Conservation (phyloP, 2,329 filamentous ascomycete genomes). For the Neophaeococcomyces aloes region DNA sequence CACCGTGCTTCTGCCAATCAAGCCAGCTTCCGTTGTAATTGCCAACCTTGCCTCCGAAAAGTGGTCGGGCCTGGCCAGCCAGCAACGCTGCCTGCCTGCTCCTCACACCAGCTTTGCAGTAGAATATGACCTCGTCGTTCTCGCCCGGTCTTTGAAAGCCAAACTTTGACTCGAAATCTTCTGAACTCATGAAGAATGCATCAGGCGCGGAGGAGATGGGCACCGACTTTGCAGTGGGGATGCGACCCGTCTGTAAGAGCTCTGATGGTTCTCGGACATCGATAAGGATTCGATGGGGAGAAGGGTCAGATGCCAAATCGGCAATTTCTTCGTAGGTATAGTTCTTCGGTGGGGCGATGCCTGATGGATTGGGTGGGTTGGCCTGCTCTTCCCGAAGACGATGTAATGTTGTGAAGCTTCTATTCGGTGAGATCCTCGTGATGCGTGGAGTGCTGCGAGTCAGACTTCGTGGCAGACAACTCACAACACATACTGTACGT, state of each 20-base stretch:
- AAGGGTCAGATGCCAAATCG: constrained; percentile 10
- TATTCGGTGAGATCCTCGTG: too few species aligned
- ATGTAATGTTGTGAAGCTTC: not conserved
- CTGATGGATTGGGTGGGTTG: constrained; percentile 5
- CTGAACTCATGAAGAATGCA: constrained; percentile 61
- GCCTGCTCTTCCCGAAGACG: not conserved
- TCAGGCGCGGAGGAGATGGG: constrained; percentile 69
- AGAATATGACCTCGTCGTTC: constrained; percentile 61
- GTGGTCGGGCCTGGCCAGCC: constrained; percentile 55
- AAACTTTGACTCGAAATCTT: constrained; percentile 75
- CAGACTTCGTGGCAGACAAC: too few species aligned
- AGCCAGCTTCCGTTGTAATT: constrained; percentile 46
- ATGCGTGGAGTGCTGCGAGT: too few species aligned
- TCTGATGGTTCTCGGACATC: constrained; percentile 41
- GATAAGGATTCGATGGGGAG: constrained; percentile 21
- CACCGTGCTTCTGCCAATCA: constrained; percentile 70
- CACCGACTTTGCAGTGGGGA: constrained; percentile 73
- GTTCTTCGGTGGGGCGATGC: constrained; percentile 10
- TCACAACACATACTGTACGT: too few species aligned
- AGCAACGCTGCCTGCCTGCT: constrained; percentile 65
- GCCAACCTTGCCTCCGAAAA: constrained; percentile 55
- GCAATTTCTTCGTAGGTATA: constrained; percentile 21
- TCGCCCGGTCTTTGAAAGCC: constrained; percentile 60
- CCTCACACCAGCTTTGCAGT: constrained; percentile 85
- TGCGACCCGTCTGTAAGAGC: constrained; percentile 41